Conservation (phyloP, 768 basidiomycete species). For the Rhodosporidiobolus odoratus region DNA sequence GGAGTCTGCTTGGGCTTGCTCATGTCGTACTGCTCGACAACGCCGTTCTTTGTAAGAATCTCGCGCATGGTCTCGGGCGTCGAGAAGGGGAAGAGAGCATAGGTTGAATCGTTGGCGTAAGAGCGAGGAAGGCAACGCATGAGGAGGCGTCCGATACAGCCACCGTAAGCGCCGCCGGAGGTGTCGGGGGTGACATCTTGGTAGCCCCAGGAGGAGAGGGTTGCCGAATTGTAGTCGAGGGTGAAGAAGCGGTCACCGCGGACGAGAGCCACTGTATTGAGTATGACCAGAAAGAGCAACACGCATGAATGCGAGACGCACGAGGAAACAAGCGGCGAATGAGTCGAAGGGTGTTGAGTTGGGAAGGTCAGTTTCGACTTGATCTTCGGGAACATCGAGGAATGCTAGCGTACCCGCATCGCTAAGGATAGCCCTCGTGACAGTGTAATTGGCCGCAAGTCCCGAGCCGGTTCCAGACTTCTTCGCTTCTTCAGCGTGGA, state of each 20-base stretch:
- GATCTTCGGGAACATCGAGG: neutral
- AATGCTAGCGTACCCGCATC: slow-evolving; percentile 30
- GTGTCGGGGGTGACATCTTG: slow-evolving; percentile 13
- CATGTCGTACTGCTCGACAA: slow-evolving; percentile 17
- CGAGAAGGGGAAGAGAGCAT: slow-evolving; percentile 70
- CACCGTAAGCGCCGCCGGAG: slow-evolving; percentile 24
- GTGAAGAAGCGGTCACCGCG: slow-evolving; percentile 59
- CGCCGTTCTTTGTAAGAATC: slow-evolving; percentile 13
- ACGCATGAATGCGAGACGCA: too few relatives aligned
- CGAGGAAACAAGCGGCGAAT: too few relatives aligned
- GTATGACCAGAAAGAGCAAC: too few relatives aligned
- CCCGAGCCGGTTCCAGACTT: slow-evolving; percentile 64
- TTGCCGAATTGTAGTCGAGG: slow-evolving; percentile 52
- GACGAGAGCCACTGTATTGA: slow-evolving; percentile 43
- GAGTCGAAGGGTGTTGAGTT: too few relatives aligned
- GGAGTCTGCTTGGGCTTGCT: neutral
- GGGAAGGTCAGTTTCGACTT: neutral
- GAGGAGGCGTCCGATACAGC: slow-evolving; percentile 21
- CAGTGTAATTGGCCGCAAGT: slow-evolving; percentile 43
- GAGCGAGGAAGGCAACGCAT: slow-evolving; percentile 10
- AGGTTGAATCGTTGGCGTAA: slow-evolving; percentile 45
- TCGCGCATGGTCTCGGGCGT: slow-evolving; percentile 21
- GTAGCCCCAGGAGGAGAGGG: slow-evolving; percentile 70
- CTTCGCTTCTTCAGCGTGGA: slow-evolving; percentile 63
- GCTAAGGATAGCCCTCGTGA: slow-evolving; percentile 57